phyloP scores from a whole-genome alignment of 345 rosid genomes.

The Salix arbutifolia region DNA sequence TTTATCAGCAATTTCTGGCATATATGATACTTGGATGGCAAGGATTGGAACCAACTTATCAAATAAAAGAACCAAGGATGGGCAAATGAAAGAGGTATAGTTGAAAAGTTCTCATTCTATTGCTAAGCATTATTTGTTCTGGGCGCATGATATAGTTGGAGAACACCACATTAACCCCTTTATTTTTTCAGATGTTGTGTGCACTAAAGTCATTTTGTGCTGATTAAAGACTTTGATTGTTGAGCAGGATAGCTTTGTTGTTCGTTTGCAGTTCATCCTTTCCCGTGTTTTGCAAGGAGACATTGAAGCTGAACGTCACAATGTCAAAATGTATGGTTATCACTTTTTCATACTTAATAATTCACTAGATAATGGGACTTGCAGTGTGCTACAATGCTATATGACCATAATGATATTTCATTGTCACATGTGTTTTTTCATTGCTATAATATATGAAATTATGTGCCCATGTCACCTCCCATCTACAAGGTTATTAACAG shows the following conservation, averaged over 20 bases:
- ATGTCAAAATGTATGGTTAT: slow-evolving; percentile 46
- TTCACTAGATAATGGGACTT: too few species aligned
- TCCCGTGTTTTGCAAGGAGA: slow-evolving; percentile 44
- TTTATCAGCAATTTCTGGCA: slow-evolving; percentile 31
- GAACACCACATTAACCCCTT: background rate
- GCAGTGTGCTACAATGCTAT: too few species aligned
- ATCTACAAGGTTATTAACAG: too few species aligned
- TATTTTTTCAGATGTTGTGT: background rate
- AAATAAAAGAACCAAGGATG: slow-evolving; percentile 12
- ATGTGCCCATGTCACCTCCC: too few species aligned
- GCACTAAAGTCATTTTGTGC: background rate
- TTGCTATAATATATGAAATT: too few species aligned
- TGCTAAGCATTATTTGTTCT: background rate
- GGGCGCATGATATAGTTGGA: background rate
- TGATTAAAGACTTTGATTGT: slow-evolving; percentile 5
- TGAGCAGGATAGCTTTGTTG: slow-evolving; percentile 50
- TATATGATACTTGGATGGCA: slow-evolving; percentile 68
- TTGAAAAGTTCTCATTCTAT: background rate
- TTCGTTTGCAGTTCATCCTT: slow-evolving; percentile 65
- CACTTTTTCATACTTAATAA: background rate
- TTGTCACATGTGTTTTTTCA: too few species aligned
- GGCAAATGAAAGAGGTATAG: slow-evolving; percentile 40
- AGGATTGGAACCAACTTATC: slow-evolving; percentile 41
- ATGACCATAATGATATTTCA: too few species aligned
- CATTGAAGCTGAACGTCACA: slow-evolving; percentile 47